A percentile compares a stretch with the other conserved stretches of the same genome.
Evolutionary conservation across 495 filamentous ascomycete species (phyloP).

Genomic region (Xylaria sp.): DNA sequence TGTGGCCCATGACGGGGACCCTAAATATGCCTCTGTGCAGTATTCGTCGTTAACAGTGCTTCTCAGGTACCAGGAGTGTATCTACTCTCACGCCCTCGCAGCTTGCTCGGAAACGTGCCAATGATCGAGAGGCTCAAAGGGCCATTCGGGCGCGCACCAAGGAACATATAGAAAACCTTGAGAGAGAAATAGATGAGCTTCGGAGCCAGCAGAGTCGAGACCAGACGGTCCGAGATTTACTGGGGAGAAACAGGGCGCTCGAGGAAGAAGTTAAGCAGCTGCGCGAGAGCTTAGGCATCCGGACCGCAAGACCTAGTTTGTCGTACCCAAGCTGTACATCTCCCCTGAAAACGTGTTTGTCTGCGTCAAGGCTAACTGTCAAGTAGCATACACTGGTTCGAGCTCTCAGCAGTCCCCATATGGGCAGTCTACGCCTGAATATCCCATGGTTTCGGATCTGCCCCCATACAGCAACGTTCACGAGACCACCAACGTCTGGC

Average conservation of each 20-base stretch:
- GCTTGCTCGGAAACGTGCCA: conserved; percentile 80
- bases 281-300: conserved; percentile 40
- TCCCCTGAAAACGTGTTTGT: neutral
- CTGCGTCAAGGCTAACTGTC: conserved; percentile 32
- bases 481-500: conserved; percentile 47
- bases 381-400: conserved; percentile 29
- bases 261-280: conserved; percentile 46
- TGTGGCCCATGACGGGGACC: neutral
- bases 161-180: conserved; percentile 77
- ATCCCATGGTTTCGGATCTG: conserved; percentile 35
- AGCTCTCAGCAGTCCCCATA: conserved; percentile 30
- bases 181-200: conserved; percentile 70
- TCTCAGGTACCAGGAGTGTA: conserved; percentile 69
- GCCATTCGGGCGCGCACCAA: conserved; percentile 86
- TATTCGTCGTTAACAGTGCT: neutral
- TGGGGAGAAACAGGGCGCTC: conserved; percentile 47
- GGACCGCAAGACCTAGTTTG: conserved; percentile 19
- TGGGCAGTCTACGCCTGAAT: conserved; percentile 32
- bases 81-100: conserved; percentile 76
- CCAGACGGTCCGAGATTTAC: conserved; percentile 43
- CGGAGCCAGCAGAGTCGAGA: conserved; percentile 44
- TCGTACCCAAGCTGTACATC: conserved; percentile 25
- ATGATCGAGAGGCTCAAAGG: conserved; percentile 87
- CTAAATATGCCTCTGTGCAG: neutral
- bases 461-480: conserved; percentile 43